These are phyloP conservation scores for Coemansia sp. DNA, from an alignment of 192 early-diverging fungal genomes.

Conservation along the genomic window DNA sequence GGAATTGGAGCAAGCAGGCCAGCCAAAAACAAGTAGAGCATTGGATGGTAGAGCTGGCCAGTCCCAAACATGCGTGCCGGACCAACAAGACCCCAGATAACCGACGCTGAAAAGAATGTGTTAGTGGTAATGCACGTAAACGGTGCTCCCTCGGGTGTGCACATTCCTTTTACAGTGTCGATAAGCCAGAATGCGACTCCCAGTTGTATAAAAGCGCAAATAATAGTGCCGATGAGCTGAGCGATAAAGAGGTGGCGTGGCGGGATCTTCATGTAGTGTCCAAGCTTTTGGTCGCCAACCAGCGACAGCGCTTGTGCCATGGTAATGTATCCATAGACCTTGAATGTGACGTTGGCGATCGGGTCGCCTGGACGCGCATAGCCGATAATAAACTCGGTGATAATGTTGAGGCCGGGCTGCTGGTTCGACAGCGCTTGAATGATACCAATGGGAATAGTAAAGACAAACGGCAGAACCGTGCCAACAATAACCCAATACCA, in stretches of 20 bases:
- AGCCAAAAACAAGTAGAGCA: conserved; percentile 59
- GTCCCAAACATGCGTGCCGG: conserved; percentile 65
- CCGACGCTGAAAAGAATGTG: conserved; percentile 65
- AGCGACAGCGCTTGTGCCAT: conserved; percentile 73
- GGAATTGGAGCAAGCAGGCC: conserved; percentile 72
- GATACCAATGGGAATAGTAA: conserved; percentile 77
- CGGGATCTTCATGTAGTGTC: conserved; percentile 80
- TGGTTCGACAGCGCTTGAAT: conserved; percentile 78
- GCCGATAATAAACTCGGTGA: conserved; percentile 82
- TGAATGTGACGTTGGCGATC: conserved; percentile 79
- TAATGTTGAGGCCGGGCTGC: conserved; percentile 71
- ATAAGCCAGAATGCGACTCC: conserved; percentile 65
- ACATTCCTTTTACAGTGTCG: conserved; percentile 57
- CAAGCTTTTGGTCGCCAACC: conserved; percentile 69
- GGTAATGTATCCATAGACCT: conserved; percentile 75
- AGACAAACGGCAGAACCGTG: conserved; percentile 67
- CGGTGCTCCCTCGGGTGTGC: conserved; percentile 57
- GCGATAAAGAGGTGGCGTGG: conserved; percentile 75
- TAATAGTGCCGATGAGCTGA: conserved; percentile 68
- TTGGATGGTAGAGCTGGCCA: conserved; percentile 58
- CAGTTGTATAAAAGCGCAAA: conserved; percentile 66
- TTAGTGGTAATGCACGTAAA: conserved; percentile 64
- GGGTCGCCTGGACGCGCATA: conserved; percentile 74
- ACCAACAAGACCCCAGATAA: conserved; percentile 80
- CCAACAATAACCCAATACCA: conserved; percentile 57